A percentile compares a stretch with the other conserved stretches of the same genome.
Evolutionary conservation across 106 monocot genomes (phyloP).

Genomic region (Narthecium ossifragum): DNA sequence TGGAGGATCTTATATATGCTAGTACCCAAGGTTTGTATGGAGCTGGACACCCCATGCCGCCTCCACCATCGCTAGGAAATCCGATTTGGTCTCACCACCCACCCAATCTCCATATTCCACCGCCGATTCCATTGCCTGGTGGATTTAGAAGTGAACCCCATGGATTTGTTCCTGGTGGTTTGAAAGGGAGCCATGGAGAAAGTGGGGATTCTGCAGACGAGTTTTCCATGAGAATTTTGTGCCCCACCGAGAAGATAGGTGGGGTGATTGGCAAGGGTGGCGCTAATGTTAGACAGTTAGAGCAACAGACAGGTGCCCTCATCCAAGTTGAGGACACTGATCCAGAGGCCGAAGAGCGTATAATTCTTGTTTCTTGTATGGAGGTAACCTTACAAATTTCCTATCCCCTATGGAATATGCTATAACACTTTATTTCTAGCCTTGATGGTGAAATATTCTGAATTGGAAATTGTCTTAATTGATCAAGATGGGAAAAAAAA

Average conservation of each 20-base stretch:
- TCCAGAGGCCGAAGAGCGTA: constrained; percentile 42
- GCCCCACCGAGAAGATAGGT: constrained; percentile 55
- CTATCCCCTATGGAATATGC: not conserved
- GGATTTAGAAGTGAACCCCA: constrained; percentile 31
- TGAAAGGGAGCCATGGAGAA: constrained; percentile 12
- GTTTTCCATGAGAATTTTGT: constrained; percentile 58
- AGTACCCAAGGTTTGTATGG: constrained; percentile 43
- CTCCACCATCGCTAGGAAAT: constrained; percentile 23
- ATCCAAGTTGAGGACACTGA: constrained; percentile 55
- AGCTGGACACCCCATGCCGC: constrained; percentile 18
- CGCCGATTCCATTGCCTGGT: constrained; percentile 30
- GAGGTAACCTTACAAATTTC: constrained; percentile 31
- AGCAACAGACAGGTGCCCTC: constrained; percentile 58
- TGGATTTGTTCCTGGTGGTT: constrained; percentile 22
- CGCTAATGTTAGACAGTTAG: constrained; percentile 49
- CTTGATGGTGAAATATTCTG: no score
- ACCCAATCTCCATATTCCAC: constrained; percentile 8
- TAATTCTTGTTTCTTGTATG: constrained; percentile 46
- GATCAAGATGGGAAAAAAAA: not conserved
- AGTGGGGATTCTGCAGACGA: constrained; percentile 26
- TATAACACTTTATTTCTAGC: no score
- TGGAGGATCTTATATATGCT: constrained; percentile 62
- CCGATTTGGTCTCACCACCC: constrained; percentile 17
- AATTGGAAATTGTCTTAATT: no score
- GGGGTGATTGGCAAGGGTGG: constrained; percentile 72